phyloP scores from a whole-genome alignment of 1,284 basidiomycete species.

The Retiboletus flavoniger region DNA sequence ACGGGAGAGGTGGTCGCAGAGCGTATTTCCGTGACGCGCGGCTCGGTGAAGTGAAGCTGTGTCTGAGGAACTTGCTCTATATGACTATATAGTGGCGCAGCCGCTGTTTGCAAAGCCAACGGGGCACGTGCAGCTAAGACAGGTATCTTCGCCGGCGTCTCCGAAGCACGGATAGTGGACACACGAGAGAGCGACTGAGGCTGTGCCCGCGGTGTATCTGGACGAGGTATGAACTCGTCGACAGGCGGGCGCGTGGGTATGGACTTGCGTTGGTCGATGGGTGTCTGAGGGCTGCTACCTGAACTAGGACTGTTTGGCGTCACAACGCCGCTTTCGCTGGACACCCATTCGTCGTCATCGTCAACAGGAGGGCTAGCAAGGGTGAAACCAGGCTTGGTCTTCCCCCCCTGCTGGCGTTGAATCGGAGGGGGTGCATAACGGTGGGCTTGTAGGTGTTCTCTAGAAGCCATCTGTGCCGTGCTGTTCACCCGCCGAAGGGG shows the following conservation, averaged over 20 bases:
- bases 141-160: conserved; percentile 25
- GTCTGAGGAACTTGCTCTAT: conserved; percentile 13
- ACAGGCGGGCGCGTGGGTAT: conserved; percentile 9
- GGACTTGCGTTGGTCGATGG: conserved; percentile 30
- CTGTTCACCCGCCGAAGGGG: conserved; percentile 49
- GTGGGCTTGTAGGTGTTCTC: conserved; percentile 44
- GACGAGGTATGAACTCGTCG: conserved; percentile 23
- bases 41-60: conserved; percentile 23
- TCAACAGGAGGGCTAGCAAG: conserved; percentile 51
- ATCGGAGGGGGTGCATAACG: conserved; percentile 37
- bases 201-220: conserved; percentile 32
- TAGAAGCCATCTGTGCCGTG: conserved; percentile 49
- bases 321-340: conserved; percentile 69
- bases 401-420: conserved; percentile 37
- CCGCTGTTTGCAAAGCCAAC: conserved; percentile 17
- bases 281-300: conserved; percentile 41
- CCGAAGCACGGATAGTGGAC: conserved; percentile 34
- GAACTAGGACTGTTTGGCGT: conserved; percentile 57
- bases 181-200: conserved; percentile 36
- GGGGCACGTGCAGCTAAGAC: conserved; percentile 25
- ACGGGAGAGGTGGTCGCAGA: conserved; percentile 46
- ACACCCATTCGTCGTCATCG: conserved; percentile 71
- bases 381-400: conserved; percentile 56
- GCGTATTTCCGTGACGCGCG: conserved; percentile 32
- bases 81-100: conserved; percentile 17